phyloP scores from a whole-genome alignment of 2,329 filamentous ascomycete genomes.

The Ophiocordyceps polyrhachis-furcata region DNA sequence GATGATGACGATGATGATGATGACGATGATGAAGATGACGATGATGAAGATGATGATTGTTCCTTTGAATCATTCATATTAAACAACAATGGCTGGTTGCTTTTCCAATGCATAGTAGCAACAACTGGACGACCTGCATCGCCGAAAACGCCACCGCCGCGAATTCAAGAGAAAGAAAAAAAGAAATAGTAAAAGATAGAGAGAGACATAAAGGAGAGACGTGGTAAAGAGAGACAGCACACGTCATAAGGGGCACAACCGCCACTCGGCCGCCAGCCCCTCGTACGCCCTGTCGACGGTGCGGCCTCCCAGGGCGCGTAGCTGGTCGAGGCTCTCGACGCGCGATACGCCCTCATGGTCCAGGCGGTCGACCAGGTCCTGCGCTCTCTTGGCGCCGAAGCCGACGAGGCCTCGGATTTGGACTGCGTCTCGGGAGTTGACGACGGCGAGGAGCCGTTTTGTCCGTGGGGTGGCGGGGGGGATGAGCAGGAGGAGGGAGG shows the following conservation, averaged over 20 bases:
- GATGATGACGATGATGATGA: too few species aligned
- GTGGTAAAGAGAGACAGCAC: background rate
- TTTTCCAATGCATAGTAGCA: background rate
- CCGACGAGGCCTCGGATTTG: constrained; percentile 50
- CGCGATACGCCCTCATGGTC: constrained; percentile 20
- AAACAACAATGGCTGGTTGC: background rate
- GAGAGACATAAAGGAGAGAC: background rate
- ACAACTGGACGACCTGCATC: too few species aligned
- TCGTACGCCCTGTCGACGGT: constrained; percentile 38
- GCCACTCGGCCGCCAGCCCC: constrained; percentile 15
- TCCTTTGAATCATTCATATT: background rate
- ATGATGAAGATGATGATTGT: background rate
- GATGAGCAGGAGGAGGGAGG: background rate
- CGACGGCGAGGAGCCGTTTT: constrained; percentile 44
- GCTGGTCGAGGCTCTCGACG: constrained; percentile 30
- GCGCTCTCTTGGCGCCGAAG: constrained; percentile 54
- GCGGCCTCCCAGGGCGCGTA: constrained; percentile 31
- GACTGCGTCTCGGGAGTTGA: constrained; percentile 52
- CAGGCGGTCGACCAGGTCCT: constrained; percentile 38
- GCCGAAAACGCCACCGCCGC: too few species aligned
- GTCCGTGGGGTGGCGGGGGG: constrained; percentile 30
- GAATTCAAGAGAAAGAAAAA: too few species aligned
- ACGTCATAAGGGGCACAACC: background rate
- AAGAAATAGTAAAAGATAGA: background rate
- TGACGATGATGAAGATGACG: too few species aligned